These are phyloP conservation scores for Colletotrichum orchidophilum DNA, from an alignment of 2,329 filamentous ascomycete genomes.

Conservation along the genomic window DNA sequence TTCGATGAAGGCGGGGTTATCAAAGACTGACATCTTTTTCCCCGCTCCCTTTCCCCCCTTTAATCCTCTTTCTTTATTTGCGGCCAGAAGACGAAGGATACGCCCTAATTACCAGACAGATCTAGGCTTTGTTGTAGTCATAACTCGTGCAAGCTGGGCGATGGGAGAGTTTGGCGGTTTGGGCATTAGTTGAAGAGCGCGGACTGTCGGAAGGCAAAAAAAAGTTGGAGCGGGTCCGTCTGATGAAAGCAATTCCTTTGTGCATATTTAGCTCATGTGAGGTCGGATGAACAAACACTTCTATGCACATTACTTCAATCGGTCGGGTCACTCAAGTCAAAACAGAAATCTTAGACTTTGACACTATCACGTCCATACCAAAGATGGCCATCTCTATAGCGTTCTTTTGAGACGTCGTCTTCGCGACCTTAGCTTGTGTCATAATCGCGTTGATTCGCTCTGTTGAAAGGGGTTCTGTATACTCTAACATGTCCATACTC, in stretches of 20 bases:
- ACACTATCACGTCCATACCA: not conserved
- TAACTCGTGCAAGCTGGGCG: too few relatives aligned
- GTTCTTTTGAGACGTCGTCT: not conserved
- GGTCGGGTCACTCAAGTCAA: not conserved
- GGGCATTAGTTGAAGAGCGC: not conserved
- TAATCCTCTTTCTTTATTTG: not conserved
- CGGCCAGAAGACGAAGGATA: too few relatives aligned
- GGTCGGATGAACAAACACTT: slow-evolving; percentile 11
- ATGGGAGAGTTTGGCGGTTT: too few relatives aligned
- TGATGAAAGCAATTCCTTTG: not conserved
- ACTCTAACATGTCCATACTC: slow-evolving; percentile 82
- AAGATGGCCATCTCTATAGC: not conserved
- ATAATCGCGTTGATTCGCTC: slow-evolving; percentile 26
- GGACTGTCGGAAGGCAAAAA: not conserved
- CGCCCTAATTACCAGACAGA: too few relatives aligned
- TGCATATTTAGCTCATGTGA: not conserved
- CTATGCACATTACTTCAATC: not conserved
- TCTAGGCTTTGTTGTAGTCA: too few relatives aligned
- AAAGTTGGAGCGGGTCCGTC: slow-evolving; percentile 24
- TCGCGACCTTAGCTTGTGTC: not conserved
- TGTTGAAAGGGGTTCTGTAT: slow-evolving; percentile 27
- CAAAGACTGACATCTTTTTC: slow-evolving; percentile 3
- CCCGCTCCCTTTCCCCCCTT: not conserved
- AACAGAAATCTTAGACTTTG: not conserved
- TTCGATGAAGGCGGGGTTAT: not conserved